Percentiles rank a stretch among this genome's conserved stretches.
Evolutionary conservation across 345 rosid species (phyloP).

Genomic region (Nephelium lappaceum): DNA sequence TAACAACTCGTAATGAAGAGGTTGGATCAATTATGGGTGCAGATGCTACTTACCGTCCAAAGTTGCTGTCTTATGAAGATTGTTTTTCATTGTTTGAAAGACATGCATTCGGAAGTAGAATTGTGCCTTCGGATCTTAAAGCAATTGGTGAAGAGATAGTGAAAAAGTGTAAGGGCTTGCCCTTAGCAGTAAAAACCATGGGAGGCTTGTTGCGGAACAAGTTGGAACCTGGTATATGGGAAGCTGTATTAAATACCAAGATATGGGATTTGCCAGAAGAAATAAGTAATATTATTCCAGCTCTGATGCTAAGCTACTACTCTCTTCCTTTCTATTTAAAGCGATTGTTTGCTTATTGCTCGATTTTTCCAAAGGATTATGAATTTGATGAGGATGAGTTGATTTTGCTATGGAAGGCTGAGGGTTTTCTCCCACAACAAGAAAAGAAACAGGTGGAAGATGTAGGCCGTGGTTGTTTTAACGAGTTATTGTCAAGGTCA

Average conservation of each 20-base stretch:
- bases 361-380: not conserved
- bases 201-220: not conserved
- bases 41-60: not conserved
- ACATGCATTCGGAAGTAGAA: not conserved
- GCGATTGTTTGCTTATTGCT: conserved; percentile 1
- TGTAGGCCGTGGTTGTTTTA: not conserved
- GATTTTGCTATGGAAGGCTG: conserved; percentile 14
- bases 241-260: not conserved
- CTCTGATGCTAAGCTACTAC: conserved; percentile 16
- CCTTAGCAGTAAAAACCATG: not conserved
- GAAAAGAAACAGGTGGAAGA: not conserved
- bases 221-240: not conserved
- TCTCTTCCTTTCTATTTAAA: conserved; percentile 1
- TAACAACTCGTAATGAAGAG: not conserved
- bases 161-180: conserved; percentile 18
- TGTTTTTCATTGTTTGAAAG: conserved; percentile 6
- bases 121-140: not conserved
- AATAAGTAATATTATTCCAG: not conserved
- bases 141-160: conserved; percentile 8
- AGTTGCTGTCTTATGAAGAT: conserved; percentile 2
- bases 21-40: conserved; percentile 9
- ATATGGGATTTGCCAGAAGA: not conserved
- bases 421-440: not conserved
- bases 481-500: not conserved
- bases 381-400: conserved; percentile 2